phyloP scores from a whole-genome alignment of 192 early-diverging fungal species.

The Phycomyces blakesleeanus region DNA sequence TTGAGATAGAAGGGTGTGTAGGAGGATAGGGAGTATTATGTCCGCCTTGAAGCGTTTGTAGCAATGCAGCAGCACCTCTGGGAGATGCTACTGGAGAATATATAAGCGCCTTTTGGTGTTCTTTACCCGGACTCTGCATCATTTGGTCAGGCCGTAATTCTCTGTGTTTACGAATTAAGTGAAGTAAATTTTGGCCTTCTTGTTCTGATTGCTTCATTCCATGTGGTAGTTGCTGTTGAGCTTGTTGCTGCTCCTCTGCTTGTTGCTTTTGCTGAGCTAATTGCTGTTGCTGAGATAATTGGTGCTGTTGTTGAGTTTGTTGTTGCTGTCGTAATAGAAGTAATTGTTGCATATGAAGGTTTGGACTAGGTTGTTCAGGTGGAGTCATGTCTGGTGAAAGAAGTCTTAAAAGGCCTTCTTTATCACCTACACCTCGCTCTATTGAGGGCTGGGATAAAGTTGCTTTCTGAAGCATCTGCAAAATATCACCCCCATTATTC shows the following conservation, averaged over 20 bases:
- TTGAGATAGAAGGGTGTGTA: neutral
- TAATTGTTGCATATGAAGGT: neutral
- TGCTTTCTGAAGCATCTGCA: slow-evolving; percentile 25
- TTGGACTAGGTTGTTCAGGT: neutral
- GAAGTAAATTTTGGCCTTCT: too few species aligned
- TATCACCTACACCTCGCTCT: neutral
- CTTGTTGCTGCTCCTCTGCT: slow-evolving; percentile 10
- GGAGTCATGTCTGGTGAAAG: neutral
- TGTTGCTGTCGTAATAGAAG: slow-evolving; percentile 2
- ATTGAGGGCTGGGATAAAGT: neutral
- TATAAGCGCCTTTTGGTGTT: neutral
- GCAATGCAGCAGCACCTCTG: slow-evolving; percentile 13
- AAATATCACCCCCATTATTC: slow-evolving; percentile 1
- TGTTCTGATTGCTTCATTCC: neutral
- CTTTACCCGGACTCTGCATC: too few species aligned
- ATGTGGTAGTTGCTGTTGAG: slow-evolving; percentile 13
- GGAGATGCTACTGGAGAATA: slow-evolving; percentile 13
- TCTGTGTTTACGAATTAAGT: too few species aligned
- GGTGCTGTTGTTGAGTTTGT: neutral
- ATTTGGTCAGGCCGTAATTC: too few species aligned
- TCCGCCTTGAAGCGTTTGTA: slow-evolving; percentile 20
- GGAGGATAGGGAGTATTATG: neutral
- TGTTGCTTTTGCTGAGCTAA: slow-evolving; percentile 8
- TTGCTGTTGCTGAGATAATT: slow-evolving; percentile 9
- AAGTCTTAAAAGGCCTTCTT: neutral